phyloP scores from a whole-genome alignment of 331 rosid genomes.

The Arachis monticola region DNA sequence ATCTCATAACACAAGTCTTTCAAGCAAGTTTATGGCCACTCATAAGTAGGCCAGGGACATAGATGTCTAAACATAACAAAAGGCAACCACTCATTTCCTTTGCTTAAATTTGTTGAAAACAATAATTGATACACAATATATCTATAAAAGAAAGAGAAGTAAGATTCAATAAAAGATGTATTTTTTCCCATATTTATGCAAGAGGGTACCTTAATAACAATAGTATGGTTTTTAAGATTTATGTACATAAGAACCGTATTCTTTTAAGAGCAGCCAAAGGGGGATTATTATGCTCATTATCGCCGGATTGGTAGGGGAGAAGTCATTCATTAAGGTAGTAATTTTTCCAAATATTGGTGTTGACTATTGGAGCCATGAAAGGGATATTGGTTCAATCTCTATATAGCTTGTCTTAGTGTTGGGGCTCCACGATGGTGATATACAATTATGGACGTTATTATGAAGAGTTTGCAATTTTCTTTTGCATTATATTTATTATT shows the following conservation, averaged over 20 bases:
- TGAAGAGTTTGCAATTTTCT: not conserved
- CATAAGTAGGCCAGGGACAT: slow-evolving; percentile 30
- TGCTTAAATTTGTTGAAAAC: not conserved
- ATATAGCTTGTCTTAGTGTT: not conserved
- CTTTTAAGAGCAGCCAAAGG: not conserved
- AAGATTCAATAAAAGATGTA: slow-evolving; percentile 5
- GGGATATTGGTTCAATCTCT: slow-evolving; percentile 27
- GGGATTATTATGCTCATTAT: slow-evolving; percentile 36
- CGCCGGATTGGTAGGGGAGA: slow-evolving; percentile 58
- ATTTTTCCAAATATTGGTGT: slow-evolving; percentile 30
- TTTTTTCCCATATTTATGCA: slow-evolving; percentile 9
- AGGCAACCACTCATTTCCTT: slow-evolving; percentile 9
- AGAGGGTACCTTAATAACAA: slow-evolving; percentile 24
- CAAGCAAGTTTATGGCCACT: slow-evolving; percentile 25
- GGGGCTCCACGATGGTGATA: slow-evolving; percentile 32
- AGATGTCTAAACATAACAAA: slow-evolving; percentile 1
- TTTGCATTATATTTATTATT: not conserved
- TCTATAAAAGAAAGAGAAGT: not conserved
- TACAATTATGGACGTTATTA: not conserved
- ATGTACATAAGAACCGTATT: slow-evolving; percentile 5
- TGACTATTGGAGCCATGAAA: slow-evolving; percentile 46
- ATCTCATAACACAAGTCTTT: not conserved
- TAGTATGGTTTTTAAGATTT: not conserved
- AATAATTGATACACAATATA: slow-evolving; percentile 4
- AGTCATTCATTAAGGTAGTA: slow-evolving; percentile 22